These are phyloP conservation scores for Pseudozyma sp. DNA, from an alignment of 1,284 basidiomycete genomes.

Conservation along the genomic window DNA sequence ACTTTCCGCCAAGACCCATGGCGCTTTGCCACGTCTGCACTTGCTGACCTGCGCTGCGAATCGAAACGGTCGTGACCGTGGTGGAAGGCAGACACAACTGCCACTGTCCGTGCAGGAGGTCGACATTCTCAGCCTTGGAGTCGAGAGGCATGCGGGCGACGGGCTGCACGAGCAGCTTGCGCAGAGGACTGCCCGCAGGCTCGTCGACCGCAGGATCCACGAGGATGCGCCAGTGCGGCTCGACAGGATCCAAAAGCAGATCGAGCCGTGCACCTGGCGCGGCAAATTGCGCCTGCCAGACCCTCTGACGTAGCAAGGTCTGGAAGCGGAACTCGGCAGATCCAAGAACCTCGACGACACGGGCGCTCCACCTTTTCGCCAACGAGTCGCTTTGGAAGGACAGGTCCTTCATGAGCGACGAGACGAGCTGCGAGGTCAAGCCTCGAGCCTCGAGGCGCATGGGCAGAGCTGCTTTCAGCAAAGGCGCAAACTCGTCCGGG, in stretches of 20 bases:
- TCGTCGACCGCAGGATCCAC: slow-evolving; percentile 77
- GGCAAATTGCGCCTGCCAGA: slow-evolving; percentile 85
- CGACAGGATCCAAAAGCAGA: slow-evolving; percentile 79
- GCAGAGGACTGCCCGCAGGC: slow-evolving; percentile 83
- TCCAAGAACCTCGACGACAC: slow-evolving; percentile 76
- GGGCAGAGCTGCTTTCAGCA: slow-evolving; percentile 83
- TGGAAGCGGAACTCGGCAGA: slow-evolving; percentile 67
- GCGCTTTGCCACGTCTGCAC: slow-evolving; percentile 87
- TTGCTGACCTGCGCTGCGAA: slow-evolving; percentile 78
- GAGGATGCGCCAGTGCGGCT: slow-evolving; percentile 83
- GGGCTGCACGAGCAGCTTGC: slow-evolving; percentile 79
- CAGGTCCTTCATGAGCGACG: slow-evolving; percentile 71
- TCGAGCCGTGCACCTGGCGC: slow-evolving; percentile 80
- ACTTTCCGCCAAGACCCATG: slow-evolving; percentile 80
- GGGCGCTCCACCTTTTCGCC: slow-evolving; percentile 78
- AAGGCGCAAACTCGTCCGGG: slow-evolving; percentile 78
- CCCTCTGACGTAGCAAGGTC: slow-evolving; percentile 75
- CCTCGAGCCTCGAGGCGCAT: slow-evolving; percentile 76
- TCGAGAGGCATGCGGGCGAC: slow-evolving; percentile 78
- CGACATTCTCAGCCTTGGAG: slow-evolving; percentile 47
- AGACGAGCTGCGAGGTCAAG: slow-evolving; percentile 72
- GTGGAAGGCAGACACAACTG: slow-evolving; percentile 81
- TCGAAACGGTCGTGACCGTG: slow-evolving; percentile 74
- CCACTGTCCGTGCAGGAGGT: slow-evolving; percentile 80
- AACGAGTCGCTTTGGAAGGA: slow-evolving; percentile 69